Base-by-base conservation (phyloP, 768 basidiomycete species). In the Trichaptum fuscoviolaceum region DNA sequence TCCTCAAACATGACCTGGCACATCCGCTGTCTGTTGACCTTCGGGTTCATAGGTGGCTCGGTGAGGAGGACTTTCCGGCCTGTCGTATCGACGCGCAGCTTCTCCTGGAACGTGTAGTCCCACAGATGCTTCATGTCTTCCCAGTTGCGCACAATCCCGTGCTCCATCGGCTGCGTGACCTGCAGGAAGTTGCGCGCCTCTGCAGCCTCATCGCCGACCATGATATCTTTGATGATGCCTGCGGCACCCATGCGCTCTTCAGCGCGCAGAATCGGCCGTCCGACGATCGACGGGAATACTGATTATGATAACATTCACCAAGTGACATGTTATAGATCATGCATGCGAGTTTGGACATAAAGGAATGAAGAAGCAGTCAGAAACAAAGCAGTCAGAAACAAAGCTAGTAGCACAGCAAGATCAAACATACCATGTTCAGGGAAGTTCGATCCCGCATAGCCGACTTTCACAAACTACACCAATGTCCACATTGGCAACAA, bases 1-100 rank as follows among this genome's bases (percentile, higher is more conserved):
- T 96, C 92, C 80, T 99, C 97, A 75, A 99, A 98, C 97, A 99
- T 99, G 73, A 98, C 93, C 77, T 99, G 91, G 66, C 89, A 91
- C 95, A 99, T 98, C 76, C 85, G 82, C 77, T 95, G 89, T 72
- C 97, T 78, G 78, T 99, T 99, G 69, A 79, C 89, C 74, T 89
- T 93, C 2, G 97, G 97, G 78, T 99, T 99, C 97, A 99, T 99
- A 30, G 97, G 97, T 18, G 97, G 97, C 77, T 99, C 97, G 0
- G 97, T 99, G 72, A 99, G 83, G 68, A 99, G 78, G 52, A 99
- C 85, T 79, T 98, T 99, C 68, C 86, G 83, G 0, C 94, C 97
- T 26, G 82, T 81, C 58, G 96, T 89, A 73, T 98, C 90, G 69
- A 98, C 83, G 73, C 87, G 85, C 70, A 99, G 86, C 80, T 99